Evolutionary conservation across 805 yeast species (phyloP).

Genomic region (Wilhelminamyces savonicus): DNA sequence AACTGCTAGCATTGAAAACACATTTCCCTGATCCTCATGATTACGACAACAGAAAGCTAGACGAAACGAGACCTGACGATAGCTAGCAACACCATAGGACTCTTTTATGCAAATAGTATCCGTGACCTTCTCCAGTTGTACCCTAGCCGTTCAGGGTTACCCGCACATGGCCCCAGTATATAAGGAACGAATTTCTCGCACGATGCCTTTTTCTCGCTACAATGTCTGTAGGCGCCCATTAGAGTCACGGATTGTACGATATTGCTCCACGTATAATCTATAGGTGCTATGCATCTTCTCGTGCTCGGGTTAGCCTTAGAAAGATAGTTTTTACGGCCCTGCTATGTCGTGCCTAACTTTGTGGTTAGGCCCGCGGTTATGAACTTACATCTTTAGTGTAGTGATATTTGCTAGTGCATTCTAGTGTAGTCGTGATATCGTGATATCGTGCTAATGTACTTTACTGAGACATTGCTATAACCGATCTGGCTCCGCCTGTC

Average conservation of each 20-base stretch:
- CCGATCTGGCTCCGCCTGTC: too few species aligned
- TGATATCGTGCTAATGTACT: too few species aligned
- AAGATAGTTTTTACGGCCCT: constrained; percentile 47
- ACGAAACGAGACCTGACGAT: background rate
- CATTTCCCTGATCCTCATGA: constrained; percentile 57
- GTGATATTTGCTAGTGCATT: too few species aligned
- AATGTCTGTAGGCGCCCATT: constrained; percentile 76
- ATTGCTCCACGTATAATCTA: constrained; percentile 42
- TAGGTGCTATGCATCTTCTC: constrained; percentile 42
- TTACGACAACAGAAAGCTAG: constrained; percentile 41
- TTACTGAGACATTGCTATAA: too few species aligned
- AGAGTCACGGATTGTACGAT: constrained; percentile 59
- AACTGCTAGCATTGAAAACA: constrained; percentile 30
- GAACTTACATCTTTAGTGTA: constrained; percentile 46
- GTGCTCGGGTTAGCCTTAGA: constrained; percentile 97
- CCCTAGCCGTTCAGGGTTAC: constrained; percentile 8
- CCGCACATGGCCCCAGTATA: constrained; percentile 10
- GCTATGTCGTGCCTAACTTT: constrained; percentile 48
- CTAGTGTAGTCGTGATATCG: too few species aligned
- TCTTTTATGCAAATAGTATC: too few species aligned
- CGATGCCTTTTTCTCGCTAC: constrained; percentile 26
- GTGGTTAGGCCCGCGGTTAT: constrained; percentile 59
- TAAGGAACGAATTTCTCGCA: constrained; percentile 6
- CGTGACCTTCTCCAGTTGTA: too few species aligned
- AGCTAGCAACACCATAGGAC: too few species aligned